phyloP scores from a whole-genome alignment of 2,329 filamentous ascomycete genomes.

The Trichoderma pleuroti region DNA sequence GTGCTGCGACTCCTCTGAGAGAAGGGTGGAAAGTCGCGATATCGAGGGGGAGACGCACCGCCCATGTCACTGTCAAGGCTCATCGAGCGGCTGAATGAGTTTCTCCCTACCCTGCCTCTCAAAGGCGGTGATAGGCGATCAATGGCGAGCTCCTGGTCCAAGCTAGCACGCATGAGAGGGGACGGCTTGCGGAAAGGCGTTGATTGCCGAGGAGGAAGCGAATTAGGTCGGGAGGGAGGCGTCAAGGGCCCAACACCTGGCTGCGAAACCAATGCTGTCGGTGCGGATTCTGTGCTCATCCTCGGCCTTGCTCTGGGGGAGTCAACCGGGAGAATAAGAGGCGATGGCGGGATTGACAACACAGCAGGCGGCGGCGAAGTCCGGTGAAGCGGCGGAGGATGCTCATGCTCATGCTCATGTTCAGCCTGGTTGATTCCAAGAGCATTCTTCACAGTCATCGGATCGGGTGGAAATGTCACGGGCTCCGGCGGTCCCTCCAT shows the following conservation, averaged over 20 bases:
- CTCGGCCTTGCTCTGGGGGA: constrained; percentile 18
- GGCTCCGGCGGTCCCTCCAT: constrained; percentile 10
- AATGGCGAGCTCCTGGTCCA: constrained; percentile 39
- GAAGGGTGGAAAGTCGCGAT: constrained; percentile 36
- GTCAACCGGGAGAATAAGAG: constrained; percentile 32
- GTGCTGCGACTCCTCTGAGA: constrained; percentile 35
- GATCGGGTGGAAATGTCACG: constrained; percentile 17
- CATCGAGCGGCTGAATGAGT: constrained; percentile 34
- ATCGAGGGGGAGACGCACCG: constrained; percentile 28
- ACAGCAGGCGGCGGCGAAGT: background rate
- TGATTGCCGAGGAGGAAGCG: constrained; percentile 31
- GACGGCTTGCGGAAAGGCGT: constrained; percentile 31
- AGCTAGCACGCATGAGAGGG: constrained; percentile 34
- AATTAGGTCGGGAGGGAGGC: constrained; percentile 28
- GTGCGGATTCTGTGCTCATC: constrained; percentile 29
- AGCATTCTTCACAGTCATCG: constrained; percentile 29
- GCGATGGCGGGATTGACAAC: constrained; percentile 30
- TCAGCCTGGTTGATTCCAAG: constrained; percentile 32
- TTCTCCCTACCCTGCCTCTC: constrained; percentile 28
- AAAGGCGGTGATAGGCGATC: constrained; percentile 38
- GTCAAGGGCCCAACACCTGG: constrained; percentile 22
- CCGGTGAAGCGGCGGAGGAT: background rate
- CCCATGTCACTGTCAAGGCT: constrained; percentile 32
- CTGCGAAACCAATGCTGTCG: constrained; percentile 12
- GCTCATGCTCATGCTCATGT: background rate